phyloP scores from a whole-genome alignment of 257 asterid genomes.

The Apocynum venetum region DNA sequence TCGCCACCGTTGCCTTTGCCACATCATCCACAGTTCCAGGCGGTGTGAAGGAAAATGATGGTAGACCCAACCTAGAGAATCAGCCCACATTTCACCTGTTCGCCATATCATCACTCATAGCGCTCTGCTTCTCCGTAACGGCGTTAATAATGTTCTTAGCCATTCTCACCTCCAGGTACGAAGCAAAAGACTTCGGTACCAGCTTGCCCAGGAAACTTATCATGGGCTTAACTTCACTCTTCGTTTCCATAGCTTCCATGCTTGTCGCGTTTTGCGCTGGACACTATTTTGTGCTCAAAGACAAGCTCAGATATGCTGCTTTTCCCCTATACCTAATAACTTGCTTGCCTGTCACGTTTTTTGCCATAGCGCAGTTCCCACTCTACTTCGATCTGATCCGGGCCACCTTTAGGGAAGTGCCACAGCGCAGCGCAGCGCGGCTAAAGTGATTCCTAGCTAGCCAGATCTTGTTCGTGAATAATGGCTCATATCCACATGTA shows the following conservation, averaged over 20 bases:
- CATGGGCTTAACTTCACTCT: constrained; percentile 5
- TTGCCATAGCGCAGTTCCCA: constrained; percentile 7
- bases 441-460: background rate
- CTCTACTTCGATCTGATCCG: constrained; percentile 6
- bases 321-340: background rate
- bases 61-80: constrained; percentile 1
- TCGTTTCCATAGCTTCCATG: constrained; percentile 3
- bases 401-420: constrained; percentile 5
- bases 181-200: background rate
- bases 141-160: constrained; percentile 6
- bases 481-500: too few relatives aligned
- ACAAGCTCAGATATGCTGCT: background rate
- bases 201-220: constrained; percentile 6
- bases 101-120: constrained; percentile 7
- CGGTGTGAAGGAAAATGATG: background rate
- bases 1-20: constrained; percentile 15
- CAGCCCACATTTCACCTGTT: constrained; percentile 5
- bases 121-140: constrained; percentile 11
- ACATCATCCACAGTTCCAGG: constrained; percentile 15
- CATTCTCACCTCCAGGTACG: constrained; percentile 3
- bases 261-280: constrained; percentile 7
- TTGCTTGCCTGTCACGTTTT: constrained; percentile 8
- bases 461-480: too few relatives aligned
- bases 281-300: constrained; percentile 9
- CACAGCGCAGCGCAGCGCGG: background rate